A percentile compares a stretch with the other conserved stretches of the same genome.
Conservation (phyloP, 1,284 basidiomycete species). For the Trichosporon sp. region DNA sequence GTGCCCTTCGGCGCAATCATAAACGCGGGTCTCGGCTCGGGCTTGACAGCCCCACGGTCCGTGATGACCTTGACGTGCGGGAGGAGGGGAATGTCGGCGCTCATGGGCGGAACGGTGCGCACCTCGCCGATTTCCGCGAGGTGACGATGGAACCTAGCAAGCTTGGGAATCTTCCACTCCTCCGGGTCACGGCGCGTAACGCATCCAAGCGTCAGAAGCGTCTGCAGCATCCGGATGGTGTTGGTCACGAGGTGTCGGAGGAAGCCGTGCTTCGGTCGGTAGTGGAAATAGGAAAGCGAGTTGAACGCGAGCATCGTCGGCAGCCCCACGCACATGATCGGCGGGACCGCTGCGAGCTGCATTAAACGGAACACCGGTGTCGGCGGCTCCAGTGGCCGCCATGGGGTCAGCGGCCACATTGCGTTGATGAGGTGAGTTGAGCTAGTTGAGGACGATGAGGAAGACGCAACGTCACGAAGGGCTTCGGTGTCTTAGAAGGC, state of each 20-base stretch:
- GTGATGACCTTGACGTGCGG: background rate
- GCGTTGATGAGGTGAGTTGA: background rate
- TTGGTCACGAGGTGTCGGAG: conserved; percentile 9
- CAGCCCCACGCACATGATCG: conserved; percentile 7
- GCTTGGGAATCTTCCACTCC: conserved; percentile 1
- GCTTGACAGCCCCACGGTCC: conserved; percentile 6
- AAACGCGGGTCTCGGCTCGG: conserved; percentile 4
- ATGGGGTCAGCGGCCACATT: conserved; percentile 10
- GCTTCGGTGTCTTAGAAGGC: background rate
- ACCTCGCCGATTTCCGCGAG: conserved; percentile 11
- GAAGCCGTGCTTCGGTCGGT: conserved; percentile 9
- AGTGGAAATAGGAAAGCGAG: conserved; percentile 2
- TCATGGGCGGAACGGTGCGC: conserved; percentile 6
- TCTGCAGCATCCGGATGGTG: background rate
- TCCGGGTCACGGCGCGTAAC: conserved; percentile 8
- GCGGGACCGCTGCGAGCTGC: conserved; percentile 7
- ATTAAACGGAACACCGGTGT: background rate
- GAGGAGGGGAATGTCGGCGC: background rate
- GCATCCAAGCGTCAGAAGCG: background rate
- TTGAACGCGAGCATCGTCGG: conserved; percentile 6
- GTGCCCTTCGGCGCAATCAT: conserved; percentile 16
- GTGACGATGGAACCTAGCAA: background rate
- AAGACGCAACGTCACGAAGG: background rate
- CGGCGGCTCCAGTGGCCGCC: conserved; percentile 10
- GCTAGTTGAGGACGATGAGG: background rate